phyloP scores from a whole-genome alignment of 192 early-diverging fungal genomes.

The Chytriomyces confervae region DNA sequence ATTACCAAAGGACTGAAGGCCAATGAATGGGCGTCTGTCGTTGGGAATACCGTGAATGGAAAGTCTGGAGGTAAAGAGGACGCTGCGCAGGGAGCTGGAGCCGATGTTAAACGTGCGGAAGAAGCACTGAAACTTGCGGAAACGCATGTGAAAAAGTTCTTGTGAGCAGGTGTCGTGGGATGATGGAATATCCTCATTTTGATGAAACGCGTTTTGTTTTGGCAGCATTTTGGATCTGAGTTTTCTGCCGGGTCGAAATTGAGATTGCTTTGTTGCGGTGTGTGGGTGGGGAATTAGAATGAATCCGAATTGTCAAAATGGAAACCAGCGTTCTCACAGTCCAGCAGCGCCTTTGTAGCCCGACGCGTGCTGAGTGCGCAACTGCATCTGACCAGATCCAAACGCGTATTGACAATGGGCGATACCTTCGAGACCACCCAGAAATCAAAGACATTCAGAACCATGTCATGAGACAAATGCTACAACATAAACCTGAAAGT shows the following conservation, averaged over 20 bases:
- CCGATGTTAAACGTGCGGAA: conserved; percentile 64
- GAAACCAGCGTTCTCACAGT: conserved; percentile 23
- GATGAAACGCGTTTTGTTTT: too few species aligned
- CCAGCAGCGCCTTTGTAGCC: too few species aligned
- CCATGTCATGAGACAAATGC: conserved; percentile 48
- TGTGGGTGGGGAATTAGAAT: neutral
- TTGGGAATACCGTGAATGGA: conserved; percentile 83
- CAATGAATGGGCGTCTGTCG: conserved; percentile 86
- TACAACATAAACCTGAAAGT: conserved; percentile 48
- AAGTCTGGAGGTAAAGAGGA: conserved; percentile 96
- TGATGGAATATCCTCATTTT: too few species aligned
- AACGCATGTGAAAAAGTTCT: conserved; percentile 70
- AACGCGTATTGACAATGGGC: conserved; percentile 54
- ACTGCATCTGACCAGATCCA: conserved; percentile 38
- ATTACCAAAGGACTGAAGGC: conserved; percentile 85
- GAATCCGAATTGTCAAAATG: neutral
- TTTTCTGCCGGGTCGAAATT: too few species aligned
- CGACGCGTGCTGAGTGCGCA: neutral
- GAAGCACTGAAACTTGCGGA: conserved; percentile 78
- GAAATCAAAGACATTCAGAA: conserved; percentile 55
- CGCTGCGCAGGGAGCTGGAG: conserved; percentile 88
- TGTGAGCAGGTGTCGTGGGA: neutral
- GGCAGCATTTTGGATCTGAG: too few species aligned
- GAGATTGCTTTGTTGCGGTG: neutral
- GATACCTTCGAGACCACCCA: conserved; percentile 56